phyloP scores from a whole-genome alignment of 805 yeast species.

The Spathaspora girioi region DNA sequence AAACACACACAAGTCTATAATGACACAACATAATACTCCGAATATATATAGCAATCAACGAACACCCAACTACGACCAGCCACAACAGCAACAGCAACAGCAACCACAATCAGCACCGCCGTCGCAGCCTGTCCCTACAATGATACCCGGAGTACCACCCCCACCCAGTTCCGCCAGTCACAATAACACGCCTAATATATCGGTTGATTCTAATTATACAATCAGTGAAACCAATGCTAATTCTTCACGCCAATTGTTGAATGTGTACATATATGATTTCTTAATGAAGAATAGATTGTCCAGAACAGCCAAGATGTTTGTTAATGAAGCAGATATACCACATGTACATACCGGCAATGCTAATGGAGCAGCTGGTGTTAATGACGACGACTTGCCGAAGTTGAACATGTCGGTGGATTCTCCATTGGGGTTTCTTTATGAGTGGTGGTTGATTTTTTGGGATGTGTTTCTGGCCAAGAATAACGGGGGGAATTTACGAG shows the following conservation, averaged over 20 bases:
- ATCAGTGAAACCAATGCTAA: slow-evolving; percentile 44
- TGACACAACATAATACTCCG: slow-evolving; percentile 38
- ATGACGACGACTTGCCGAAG: slow-evolving; percentile 38
- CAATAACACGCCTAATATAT: neutral
- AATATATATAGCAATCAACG: slow-evolving; percentile 26
- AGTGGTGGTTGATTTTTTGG: slow-evolving; percentile 98
- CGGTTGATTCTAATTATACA: neutral
- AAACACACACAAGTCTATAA: slow-evolving; percentile 8
- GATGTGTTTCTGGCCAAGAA: slow-evolving; percentile 84
- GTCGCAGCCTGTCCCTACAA: neutral
- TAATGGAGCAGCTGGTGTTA: neutral
- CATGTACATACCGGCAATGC: slow-evolving; percentile 6
- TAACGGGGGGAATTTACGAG: slow-evolving; percentile 23
- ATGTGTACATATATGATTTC: slow-evolving; percentile 86
- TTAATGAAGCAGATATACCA: slow-evolving; percentile 72
- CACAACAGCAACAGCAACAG: neutral
- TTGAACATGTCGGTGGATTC: slow-evolving; percentile 66
- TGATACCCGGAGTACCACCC: neutral
- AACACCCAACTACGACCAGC: slow-evolving; percentile 18
- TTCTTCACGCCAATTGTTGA: slow-evolving; percentile 56
- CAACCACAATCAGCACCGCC: neutral
- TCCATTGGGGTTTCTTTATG: slow-evolving; percentile 81
- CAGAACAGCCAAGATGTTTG: slow-evolving; percentile 70
- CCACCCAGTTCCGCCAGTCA: too few species aligned
- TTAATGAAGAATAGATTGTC: slow-evolving; percentile 68